Conservation (phyloP, 371 early-diverging fungal genomes). For the Fennellomyces sp. region DNA sequence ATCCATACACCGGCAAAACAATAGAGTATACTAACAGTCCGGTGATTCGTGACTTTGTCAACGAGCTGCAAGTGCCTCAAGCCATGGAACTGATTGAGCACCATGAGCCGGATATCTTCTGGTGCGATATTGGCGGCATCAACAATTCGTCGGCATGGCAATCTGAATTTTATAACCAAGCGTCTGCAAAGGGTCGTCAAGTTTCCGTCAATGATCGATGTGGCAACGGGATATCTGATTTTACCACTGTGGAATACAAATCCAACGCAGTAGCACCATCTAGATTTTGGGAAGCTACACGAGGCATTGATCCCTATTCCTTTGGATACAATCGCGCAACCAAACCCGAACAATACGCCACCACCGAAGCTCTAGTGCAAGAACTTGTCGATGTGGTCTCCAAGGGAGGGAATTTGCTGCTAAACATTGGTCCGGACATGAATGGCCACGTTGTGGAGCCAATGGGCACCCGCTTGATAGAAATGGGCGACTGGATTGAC, state of each 20-base stretch:
- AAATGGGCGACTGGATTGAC: conserved; percentile 28
- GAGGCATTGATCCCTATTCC: conserved; percentile 45
- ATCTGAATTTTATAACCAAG: conserved; percentile 26
- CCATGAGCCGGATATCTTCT: conserved; percentile 35
- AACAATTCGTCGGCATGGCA: conserved; percentile 40
- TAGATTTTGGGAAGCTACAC: conserved; percentile 43
- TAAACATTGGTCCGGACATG: conserved; percentile 39
- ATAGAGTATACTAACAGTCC: conserved; percentile 22
- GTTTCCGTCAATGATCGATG: conserved; percentile 38
- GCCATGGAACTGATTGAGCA: conserved; percentile 28
- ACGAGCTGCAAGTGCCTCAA: conserved; percentile 41
- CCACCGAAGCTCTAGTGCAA: conserved; percentile 17
- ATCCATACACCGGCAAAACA: conserved; percentile 23
- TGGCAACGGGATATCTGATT: conserved; percentile 37
- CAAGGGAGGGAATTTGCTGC: conserved; percentile 31
- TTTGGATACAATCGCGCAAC: conserved; percentile 37
- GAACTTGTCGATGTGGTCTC: conserved; percentile 28
- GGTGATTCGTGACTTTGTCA: conserved; percentile 31
- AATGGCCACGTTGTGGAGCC: conserved; percentile 16
- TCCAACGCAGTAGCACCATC: neutral
- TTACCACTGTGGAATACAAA: conserved; percentile 36
- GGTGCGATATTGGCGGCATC: conserved; percentile 50
- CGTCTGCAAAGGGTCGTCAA: conserved; percentile 5
- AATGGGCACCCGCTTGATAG: conserved; percentile 15
- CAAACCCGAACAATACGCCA: conserved; percentile 25